These are phyloP conservation scores for Cochlearia excelsa DNA, from an alignment of 345 rosid species.

Conservation along the genomic window DNA sequence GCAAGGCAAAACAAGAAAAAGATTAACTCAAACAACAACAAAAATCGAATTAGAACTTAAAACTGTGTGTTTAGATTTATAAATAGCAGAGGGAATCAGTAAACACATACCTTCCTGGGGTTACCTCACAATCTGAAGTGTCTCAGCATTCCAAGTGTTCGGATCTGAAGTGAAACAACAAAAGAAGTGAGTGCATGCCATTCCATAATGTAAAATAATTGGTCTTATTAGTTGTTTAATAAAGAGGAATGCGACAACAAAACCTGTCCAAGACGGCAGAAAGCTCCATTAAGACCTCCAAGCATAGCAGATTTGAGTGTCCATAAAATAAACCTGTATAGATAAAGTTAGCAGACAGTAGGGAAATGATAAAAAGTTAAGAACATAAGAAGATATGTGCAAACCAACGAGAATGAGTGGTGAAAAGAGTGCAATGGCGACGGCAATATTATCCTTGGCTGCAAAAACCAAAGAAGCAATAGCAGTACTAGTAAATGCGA, in stretches of 20 bases:
- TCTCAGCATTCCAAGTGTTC: constrained; percentile 56
- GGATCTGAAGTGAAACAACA: constrained; percentile 42
- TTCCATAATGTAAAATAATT: constrained; percentile 4
- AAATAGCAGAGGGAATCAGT: no score
- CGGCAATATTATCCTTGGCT: constrained; percentile 51
- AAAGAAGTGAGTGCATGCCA: constrained; percentile 16
- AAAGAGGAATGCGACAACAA: constrained; percentile 3
- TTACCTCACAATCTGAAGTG: constrained; percentile 53
- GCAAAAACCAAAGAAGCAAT: constrained; percentile 30
- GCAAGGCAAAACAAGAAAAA: constrained; percentile 31
- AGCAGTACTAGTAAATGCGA: background rate
- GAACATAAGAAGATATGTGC: constrained; percentile 17
- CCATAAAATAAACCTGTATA: constrained; percentile 41
- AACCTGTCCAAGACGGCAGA: constrained; percentile 64
- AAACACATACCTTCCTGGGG: no score
- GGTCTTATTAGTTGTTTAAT: constrained; percentile 5
- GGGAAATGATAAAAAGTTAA: constrained; percentile 28
- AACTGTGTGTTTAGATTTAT: no score
- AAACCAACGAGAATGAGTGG: constrained; percentile 63
- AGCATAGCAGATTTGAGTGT: constrained; percentile 62
- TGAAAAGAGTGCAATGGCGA: constrained; percentile 51
- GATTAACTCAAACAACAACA: constrained; percentile 3
- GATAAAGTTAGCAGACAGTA: no score
- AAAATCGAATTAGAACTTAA: background rate
- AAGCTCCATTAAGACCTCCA: constrained; percentile 58